Evolutionary conservation across 768 basidiomycete species (phyloP).

Genomic region (Rhodotorula paludigena): DNA sequence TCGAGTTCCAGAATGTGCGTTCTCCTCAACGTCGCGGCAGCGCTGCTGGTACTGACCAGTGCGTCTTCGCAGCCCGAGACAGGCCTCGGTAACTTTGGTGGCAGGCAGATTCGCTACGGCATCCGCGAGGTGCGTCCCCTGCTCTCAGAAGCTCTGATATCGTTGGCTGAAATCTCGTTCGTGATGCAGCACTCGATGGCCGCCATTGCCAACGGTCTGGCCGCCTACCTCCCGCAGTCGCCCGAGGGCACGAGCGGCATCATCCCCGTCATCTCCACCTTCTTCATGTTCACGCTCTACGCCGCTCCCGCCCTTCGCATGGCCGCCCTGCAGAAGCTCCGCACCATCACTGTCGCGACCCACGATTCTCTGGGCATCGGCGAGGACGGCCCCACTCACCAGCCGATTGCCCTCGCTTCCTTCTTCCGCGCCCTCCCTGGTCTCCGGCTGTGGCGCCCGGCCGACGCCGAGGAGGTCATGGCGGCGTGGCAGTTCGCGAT

Average conservation of each 20-base stretch:
- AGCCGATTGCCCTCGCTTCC: slow-evolving; percentile 80
- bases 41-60: background rate
- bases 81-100: slow-evolving; percentile 70
- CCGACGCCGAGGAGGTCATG: slow-evolving; percentile 91
- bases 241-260: slow-evolving; percentile 50
- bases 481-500: slow-evolving; percentile 79
- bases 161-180: too few relatives aligned
- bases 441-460: slow-evolving; percentile 62
- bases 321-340: slow-evolving; percentile 78
- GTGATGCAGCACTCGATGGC: slow-evolving; percentile 82
- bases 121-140: slow-evolving; percentile 4
- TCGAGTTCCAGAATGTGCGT: slow-evolving; percentile 53
- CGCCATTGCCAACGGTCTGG: slow-evolving; percentile 76
- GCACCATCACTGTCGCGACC: slow-evolving; percentile 89
- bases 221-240: slow-evolving; percentile 61
- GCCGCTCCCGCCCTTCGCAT: slow-evolving; percentile 51
- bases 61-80: slow-evolving; percentile 79
- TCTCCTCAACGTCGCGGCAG: background rate
- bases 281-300: slow-evolving; percentile 2
- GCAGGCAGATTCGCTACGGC: slow-evolving; percentile 62
- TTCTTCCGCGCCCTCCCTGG: slow-evolving; percentile 84
- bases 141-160: too few relatives aligned
- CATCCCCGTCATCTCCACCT: slow-evolving; percentile 49
- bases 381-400: slow-evolving; percentile 93
- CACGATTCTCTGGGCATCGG: slow-evolving; percentile 89